Base-by-base conservation (phyloP, 495 filamentous ascomycete genomes). In the Lentithecium fluviatile region DNA sequence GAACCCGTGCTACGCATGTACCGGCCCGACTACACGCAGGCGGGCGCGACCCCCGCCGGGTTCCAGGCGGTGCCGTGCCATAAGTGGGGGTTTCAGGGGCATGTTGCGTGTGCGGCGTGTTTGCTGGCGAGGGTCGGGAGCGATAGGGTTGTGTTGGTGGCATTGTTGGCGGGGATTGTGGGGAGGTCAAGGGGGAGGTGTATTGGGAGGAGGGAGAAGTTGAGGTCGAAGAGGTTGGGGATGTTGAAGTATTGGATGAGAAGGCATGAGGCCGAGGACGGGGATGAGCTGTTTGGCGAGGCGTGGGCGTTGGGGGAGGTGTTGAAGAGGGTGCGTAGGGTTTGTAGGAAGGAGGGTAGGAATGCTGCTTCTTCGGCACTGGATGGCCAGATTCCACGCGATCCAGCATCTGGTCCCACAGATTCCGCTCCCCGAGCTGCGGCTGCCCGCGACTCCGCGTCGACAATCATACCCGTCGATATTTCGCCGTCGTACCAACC, bases 101-200 rank as follows among this genome's bases (percentile, higher is more conserved):
- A 60, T 37, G n/a, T n/a, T n/a, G 25, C 29, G 24, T 65, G 62
- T 40, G 49, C 62, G 24, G 62, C 56, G 2, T 65, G 62, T 36
- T 49, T 60, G 15, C 56, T 65, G 1, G 42, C 62, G 1, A 48
- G 62, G 11, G 45, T 65, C n/a, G 62, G 56, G 0, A 2, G 29
- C 1, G 62, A 65, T 40, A 26, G 17, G 15, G 26, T 42, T 25
- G 62, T 60, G 13, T 24, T 53, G 8, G 37, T 45, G 29, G 62
- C 62, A 7, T 24, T 65, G 21, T 25, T 58, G 0, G 49, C 51
- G 37, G 56, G 56, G 5, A 56, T 65, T 29, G 56, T 65, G 4
- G 56, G 34, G 12, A 25, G 56, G 20, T 45, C 15, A 8, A 21
- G 6, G 11, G 5, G 10, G 6, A 19, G 20, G 17, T 0, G 11